Evolutionary conservation across 768 basidiomycete genomes (phyloP).

Genomic region (Phlegmacium glaucopus): DNA sequence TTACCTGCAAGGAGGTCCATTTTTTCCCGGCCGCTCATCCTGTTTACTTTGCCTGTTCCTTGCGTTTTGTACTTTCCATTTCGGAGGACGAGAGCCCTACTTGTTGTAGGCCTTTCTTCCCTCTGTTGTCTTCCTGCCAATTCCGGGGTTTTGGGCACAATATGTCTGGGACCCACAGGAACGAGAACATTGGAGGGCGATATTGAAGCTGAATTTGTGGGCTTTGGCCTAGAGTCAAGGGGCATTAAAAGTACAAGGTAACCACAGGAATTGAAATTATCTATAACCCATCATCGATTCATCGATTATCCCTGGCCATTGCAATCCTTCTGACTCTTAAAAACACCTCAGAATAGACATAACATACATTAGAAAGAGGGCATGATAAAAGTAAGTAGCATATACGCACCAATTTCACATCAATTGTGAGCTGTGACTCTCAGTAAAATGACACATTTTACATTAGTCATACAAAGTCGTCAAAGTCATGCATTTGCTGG

Average conservation of each 20-base stretch:
- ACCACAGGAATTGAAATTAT: neutral
- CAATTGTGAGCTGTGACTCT: too few species aligned
- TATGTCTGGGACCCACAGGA: conserved; percentile 49
- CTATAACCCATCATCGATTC: too few species aligned
- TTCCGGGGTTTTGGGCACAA: conserved; percentile 29
- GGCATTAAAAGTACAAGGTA: conserved; percentile 19
- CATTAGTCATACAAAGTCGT: too few species aligned
- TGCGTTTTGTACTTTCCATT: conserved; percentile 72
- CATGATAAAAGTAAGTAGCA: too few species aligned
- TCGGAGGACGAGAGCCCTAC: conserved; percentile 70
- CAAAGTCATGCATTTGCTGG: too few species aligned
- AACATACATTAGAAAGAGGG: too few species aligned
- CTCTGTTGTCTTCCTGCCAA: conserved; percentile 38
- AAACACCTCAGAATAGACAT: too few species aligned
- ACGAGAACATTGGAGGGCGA: conserved; percentile 48
- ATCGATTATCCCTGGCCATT: too few species aligned
- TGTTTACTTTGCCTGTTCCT: conserved; percentile 68
- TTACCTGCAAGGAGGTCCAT: conserved; percentile 75
- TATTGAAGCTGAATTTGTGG: conserved; percentile 11
- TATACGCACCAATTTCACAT: too few species aligned
- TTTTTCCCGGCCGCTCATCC: conserved; percentile 75
- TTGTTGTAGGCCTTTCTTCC: conserved; percentile 41
- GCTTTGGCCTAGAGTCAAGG: conserved; percentile 16
- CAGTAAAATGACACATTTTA: too few species aligned
- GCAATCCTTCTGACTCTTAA: too few species aligned